Evolutionary conservation across 2,329 filamentous ascomycete species (phyloP), one percentile per base, ranked within the genome.

Genomic region (Colletotrichum orchidophilum): DNA sequence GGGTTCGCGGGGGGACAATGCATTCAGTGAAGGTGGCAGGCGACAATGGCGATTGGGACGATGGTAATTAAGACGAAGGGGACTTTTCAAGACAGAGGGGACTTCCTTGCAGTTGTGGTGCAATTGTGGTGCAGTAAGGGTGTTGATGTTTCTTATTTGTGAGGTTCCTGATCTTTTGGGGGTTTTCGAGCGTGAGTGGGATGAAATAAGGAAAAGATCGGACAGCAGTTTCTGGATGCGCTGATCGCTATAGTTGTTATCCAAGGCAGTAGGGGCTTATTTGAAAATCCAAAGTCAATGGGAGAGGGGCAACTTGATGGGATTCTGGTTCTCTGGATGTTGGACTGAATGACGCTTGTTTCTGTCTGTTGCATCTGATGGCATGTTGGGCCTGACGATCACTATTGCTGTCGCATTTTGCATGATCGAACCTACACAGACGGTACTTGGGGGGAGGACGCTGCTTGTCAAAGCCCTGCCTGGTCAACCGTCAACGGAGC

Each of bases 1-100:
- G 66, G 33, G 66, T 66, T 69, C 61, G 46, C 63, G 49, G 67
- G 9, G 3, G 49, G 49, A 21, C 21, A 35, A 55, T 21, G 13
- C n/a, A n/a, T n/a, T n/a, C n/a, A n/a, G 35, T 24, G n/a, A 21
- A 24, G 50, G 61, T 11, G 15, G 39, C 9, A 46, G 39, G 39
- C 39, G 39, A n/a, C 39, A 46, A 31, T n/a, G 26, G 59, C 29
- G 27, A 15, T 52, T 66, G 33, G 53, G 49, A 52, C 26, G 58
- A 52, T 24, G 31, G 54, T 50, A 18, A 21, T 5, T n/a, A 35
- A 58, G 35, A 39, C 27, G 24, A 21, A 31, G 13, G 64, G 31
- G 55, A 18, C 13, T 62, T 18, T n/a, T 24, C 15, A 18, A 46
- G 52, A 15, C 49, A 26, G 12, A 31, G 5, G 18, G 52, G 39